Conservation (phyloP, 148 eudicot species). For the Heliamphora exappendiculata region DNA sequence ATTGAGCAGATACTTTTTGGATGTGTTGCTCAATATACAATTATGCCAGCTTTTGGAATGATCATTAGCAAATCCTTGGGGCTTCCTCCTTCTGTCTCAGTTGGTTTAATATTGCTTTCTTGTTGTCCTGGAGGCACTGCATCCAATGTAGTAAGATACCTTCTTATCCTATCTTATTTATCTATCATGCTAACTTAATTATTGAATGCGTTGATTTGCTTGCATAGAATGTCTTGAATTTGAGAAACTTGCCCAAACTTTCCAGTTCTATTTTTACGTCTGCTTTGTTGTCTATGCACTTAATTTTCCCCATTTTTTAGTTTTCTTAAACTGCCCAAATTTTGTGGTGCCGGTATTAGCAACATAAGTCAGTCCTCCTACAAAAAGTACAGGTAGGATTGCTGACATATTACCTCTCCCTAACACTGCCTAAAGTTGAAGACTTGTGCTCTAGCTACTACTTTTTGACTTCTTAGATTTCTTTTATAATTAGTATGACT, state of each 20-base stretch:
- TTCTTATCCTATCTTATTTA: conserved; percentile 1
- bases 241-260: neutral
- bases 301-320: neutral
- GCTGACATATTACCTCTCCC: too few relatives aligned
- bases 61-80: conserved; percentile 44
- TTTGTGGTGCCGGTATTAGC: too few relatives aligned
- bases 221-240: neutral
- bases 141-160: conserved; percentile 60
- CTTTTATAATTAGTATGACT: neutral
- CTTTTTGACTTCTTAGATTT: too few relatives aligned
- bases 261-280: neutral
- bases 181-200: neutral
- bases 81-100: conserved; percentile 51
- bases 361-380: too few relatives aligned
- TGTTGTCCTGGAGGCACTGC: conserved; percentile 84
- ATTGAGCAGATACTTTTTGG: conserved; percentile 52
- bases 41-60: conserved; percentile 54
- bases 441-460: neutral
- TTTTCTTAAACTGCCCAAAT: too few relatives aligned
- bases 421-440: too few relatives aligned
- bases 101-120: conserved; percentile 59
- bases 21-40: conserved; percentile 56
- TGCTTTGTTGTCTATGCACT: neutral
- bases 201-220: neutral
- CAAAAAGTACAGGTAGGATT: too few relatives aligned